Conservation (phyloP, 2,329 filamentous ascomycete genomes). For the Daldinia sp. region DNA sequence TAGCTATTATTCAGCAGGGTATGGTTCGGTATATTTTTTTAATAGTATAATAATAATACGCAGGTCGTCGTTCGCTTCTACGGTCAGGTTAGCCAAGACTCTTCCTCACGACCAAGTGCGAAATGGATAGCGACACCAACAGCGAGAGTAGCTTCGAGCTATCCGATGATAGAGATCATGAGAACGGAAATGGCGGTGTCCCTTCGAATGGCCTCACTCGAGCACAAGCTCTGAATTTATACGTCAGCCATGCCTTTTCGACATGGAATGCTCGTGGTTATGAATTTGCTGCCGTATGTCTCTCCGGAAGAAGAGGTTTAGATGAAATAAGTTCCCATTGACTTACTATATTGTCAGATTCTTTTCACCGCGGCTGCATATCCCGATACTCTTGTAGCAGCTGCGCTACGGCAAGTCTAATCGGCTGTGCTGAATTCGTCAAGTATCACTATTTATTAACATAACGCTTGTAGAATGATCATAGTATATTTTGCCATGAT, state of each 20-base stretch:
- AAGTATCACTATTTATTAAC: conserved; percentile 25
- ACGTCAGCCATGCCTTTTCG: conserved; percentile 66
- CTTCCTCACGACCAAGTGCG: not conserved
- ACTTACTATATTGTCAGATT: conserved; percentile 48
- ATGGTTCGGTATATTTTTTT: conserved; percentile 7
- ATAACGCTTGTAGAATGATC: conserved; percentile 47
- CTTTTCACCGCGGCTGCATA: conserved; percentile 65
- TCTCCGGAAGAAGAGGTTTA: not conserved
- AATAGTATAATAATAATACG: conserved; percentile 10
- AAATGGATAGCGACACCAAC: conserved; percentile 27
- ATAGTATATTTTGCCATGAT: conserved; percentile 56
- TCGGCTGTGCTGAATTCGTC: not conserved
- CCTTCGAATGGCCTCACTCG: conserved; percentile 46
- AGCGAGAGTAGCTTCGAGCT: conserved; percentile 29
- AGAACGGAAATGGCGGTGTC: not conserved
- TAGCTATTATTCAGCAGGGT: not conserved
- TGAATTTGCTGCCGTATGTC: conserved; percentile 66
- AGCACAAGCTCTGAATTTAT: conserved; percentile 57
- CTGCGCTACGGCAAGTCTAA: conserved; percentile 54
- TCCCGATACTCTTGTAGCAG: conserved; percentile 57
- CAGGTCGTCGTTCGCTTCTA: not conserved
- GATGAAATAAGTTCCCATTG: not conserved
- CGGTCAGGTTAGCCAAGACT: not conserved
- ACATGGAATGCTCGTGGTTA: conserved; percentile 69
- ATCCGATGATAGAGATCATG: not conserved